Conservation (phyloP, 2,329 filamentous ascomycete species). For the Cladobotryum mycophilum region DNA sequence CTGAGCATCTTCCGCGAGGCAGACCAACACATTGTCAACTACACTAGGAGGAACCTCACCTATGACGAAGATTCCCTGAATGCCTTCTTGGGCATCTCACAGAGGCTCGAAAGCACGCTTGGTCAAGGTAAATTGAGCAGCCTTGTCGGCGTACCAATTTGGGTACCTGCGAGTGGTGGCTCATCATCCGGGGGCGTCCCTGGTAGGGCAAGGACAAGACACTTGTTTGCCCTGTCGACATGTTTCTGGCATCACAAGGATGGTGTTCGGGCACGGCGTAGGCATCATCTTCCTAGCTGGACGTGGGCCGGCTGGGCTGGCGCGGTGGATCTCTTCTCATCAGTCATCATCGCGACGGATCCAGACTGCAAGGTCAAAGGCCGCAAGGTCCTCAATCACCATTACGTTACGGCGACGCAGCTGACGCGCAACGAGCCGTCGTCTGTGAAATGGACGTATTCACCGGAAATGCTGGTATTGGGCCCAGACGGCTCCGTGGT, state of each 20-base stretch:
- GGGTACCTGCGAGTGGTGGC: constrained; percentile 18
- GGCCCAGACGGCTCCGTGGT: constrained; percentile 23
- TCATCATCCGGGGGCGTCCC: background rate
- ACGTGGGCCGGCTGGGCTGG: constrained; percentile 32
- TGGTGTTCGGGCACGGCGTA: constrained; percentile 18
- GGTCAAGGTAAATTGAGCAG: constrained; percentile 25
- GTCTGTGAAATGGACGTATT: constrained; percentile 29
- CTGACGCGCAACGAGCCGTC: constrained; percentile 26
- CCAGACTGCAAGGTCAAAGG: constrained; percentile 21
- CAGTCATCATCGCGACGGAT: constrained; percentile 24
- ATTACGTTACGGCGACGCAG: constrained; percentile 30
- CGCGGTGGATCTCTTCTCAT: constrained; percentile 28
- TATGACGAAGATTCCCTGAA: constrained; percentile 28
- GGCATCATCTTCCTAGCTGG: constrained; percentile 30
- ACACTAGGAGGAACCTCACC: constrained; percentile 23
- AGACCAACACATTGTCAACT: constrained; percentile 28
- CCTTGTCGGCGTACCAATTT: constrained; percentile 28
- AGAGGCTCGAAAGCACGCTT: constrained; percentile 24
- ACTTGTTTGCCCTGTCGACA: constrained; percentile 28
- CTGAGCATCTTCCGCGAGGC: constrained; percentile 30
- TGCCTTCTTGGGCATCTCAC: constrained; percentile 27
- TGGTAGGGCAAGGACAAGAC: constrained; percentile 20
- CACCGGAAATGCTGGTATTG: constrained; percentile 26
- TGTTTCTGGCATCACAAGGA: constrained; percentile 32
- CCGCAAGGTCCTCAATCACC: constrained; percentile 28